Percentiles rank a stretch among this genome's conserved stretches.
These are phyloP conservation scores for Ganoderma lucidum DNA, from an alignment of 1,284 basidiomycete genomes.

Conservation along the genomic window DNA sequence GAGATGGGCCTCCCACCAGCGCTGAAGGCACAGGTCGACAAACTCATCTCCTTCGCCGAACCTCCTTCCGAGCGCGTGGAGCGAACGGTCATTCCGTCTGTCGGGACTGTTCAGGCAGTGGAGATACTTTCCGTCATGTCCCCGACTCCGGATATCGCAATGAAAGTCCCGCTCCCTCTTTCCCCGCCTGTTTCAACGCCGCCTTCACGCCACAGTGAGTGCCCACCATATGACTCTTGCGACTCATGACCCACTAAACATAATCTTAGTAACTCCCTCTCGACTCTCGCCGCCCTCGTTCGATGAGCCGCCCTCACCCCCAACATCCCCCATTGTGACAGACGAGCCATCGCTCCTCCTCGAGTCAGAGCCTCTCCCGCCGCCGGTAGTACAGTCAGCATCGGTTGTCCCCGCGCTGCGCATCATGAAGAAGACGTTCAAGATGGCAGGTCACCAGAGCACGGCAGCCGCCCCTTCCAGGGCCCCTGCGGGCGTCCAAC, in stretches of 20 bases:
- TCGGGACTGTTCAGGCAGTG: background rate
- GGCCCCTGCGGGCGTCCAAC: background rate
- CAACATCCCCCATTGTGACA: conserved; percentile 22
- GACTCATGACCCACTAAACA: background rate
- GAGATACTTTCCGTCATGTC: conserved; percentile 14
- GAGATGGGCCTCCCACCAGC: conserved; percentile 22
- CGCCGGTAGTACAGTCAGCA: conserved; percentile 32
- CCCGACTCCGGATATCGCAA: conserved; percentile 19
- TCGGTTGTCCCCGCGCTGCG: conserved; percentile 52
- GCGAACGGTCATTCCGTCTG: conserved; percentile 19
- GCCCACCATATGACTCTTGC: background rate
- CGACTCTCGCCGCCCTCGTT: conserved; percentile 1
- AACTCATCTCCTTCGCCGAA: conserved; percentile 10
- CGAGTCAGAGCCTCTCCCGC: conserved; percentile 29
- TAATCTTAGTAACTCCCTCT: conserved; percentile 17
- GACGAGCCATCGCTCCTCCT: conserved; percentile 29
- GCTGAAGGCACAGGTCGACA: conserved; percentile 29
- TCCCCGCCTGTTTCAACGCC: conserved; percentile 23
- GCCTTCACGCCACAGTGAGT: conserved; percentile 23
- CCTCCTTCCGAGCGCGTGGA: background rate
- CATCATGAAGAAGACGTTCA: conserved; percentile 52
- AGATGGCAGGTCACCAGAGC: conserved; percentile 30
- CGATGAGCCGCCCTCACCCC: conserved; percentile 24
- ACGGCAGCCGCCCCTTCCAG: background rate
- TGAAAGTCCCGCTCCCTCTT: conserved; percentile 25